Conservation (phyloP, 2,329 filamentous ascomycete species). For the Alternaria triticina region DNA sequence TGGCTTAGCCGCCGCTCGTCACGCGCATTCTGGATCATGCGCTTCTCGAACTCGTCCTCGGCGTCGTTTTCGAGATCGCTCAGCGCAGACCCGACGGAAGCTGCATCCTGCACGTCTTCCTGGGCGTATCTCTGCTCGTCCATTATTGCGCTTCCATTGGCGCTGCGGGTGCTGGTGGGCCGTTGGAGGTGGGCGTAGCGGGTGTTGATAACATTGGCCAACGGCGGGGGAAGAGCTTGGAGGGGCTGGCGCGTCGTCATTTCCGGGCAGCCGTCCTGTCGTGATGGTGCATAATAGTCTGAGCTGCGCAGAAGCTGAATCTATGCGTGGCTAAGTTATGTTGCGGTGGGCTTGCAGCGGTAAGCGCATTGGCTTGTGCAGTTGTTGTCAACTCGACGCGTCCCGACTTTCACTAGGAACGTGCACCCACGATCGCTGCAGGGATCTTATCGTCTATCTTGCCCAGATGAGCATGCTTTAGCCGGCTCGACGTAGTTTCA, state of each 20-base stretch:
- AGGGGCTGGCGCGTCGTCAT: constrained; percentile 46
- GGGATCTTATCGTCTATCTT: constrained; percentile 9
- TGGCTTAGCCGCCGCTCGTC: constrained; percentile 51
- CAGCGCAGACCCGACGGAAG: constrained; percentile 41
- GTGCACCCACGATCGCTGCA: constrained; percentile 26
- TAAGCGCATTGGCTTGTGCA: constrained; percentile 14
- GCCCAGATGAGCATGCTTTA: neutral
- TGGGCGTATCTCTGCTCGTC: constrained; percentile 22
- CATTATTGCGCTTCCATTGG: constrained; percentile 32
- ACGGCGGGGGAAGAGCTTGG: constrained; percentile 41
- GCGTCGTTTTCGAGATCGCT: constrained; percentile 50
- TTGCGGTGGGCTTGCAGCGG: constrained; percentile 1
- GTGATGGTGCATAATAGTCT: constrained; percentile 23
- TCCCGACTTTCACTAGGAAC: constrained; percentile 28
- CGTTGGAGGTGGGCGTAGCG: constrained; percentile 29
- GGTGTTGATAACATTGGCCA: constrained; percentile 32
- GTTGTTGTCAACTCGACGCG: constrained; percentile 32
- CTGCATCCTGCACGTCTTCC: constrained; percentile 29
- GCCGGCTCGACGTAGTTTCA: neutral
- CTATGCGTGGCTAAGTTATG: constrained; percentile 1
- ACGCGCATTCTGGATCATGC: constrained; percentile 53
- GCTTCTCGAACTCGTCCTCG: constrained; percentile 54
- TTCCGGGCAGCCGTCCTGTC: constrained; percentile 13
- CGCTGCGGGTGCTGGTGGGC: constrained; percentile 16
- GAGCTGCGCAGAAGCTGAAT: neutral